Conservation (phyloP, 495 filamentous ascomycete species). For the Cercophora scortea region DNA sequence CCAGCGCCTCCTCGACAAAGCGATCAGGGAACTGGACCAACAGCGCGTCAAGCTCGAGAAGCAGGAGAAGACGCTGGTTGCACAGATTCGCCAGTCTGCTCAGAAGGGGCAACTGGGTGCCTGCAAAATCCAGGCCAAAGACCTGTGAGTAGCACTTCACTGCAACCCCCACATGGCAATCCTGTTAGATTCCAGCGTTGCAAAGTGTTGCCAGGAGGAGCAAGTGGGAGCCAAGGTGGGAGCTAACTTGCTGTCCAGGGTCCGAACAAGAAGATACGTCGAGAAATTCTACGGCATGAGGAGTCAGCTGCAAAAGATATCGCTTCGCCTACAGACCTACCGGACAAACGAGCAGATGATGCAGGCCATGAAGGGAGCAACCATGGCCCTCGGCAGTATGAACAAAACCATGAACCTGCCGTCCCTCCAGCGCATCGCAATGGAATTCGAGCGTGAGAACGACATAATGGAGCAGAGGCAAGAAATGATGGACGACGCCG, state of each 20-base stretch:
- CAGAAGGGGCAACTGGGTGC: slow-evolving; percentile 96
- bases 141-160: slow-evolving; percentile 39
- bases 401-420: slow-evolving; percentile 96
- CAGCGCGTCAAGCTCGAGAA: slow-evolving; percentile 93
- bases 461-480: slow-evolving; percentile 98
- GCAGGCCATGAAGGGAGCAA: slow-evolving; percentile 98
- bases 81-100: slow-evolving; percentile 94
- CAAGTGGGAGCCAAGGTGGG: no score
- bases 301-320: slow-evolving; percentile 92
- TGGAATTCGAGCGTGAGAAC: slow-evolving; percentile 99
- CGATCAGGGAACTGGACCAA: slow-evolving; percentile 89
- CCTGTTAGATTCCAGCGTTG: no score
- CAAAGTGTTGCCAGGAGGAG: no score
- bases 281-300: slow-evolving; percentile 98
- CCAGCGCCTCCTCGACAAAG: slow-evolving; percentile 92
- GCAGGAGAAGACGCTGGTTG: slow-evolving; percentile 93
- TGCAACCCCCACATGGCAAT: no score
- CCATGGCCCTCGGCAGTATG: slow-evolving; percentile 86
- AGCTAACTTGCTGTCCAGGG: no score
- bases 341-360: slow-evolving; percentile 99
- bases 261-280: slow-evolving; percentile 56
- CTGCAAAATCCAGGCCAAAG: slow-evolving; percentile 95
- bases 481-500: slow-evolving; percentile 99
- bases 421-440: slow-evolving; percentile 88
- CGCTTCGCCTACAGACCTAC: slow-evolving; percentile 90